phyloP scores from a whole-genome alignment of 805 yeast species.

The Kodamaea leandrae region DNA sequence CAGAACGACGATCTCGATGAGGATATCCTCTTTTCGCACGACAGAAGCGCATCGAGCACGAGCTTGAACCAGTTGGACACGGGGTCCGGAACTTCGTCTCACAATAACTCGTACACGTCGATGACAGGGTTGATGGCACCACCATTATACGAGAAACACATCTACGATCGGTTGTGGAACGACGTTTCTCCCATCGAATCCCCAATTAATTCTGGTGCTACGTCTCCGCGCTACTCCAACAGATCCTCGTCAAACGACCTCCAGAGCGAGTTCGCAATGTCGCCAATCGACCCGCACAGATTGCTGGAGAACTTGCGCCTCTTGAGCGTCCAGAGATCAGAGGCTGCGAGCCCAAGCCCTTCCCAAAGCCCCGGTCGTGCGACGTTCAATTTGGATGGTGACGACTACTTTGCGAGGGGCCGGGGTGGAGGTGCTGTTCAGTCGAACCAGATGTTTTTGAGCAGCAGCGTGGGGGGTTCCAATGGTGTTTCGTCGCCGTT shows the following conservation, averaged over 20 bases:
- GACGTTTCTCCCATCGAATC: constrained; percentile 55
- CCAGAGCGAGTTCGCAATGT: constrained; percentile 31
- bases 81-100: neutral
- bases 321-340: constrained; percentile 19
- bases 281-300: constrained; percentile 37
- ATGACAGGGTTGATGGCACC: constrained; percentile 64
- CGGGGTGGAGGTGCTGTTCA: neutral
- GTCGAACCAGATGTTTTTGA: neutral
- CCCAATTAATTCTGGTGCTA: constrained; percentile 42
- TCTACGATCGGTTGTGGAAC: constrained; percentile 76
- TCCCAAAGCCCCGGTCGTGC: constrained; percentile 24
- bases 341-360: neutral
- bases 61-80: constrained; percentile 22
- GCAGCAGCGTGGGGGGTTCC: neutral
- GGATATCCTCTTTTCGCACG: constrained; percentile 4
- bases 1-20: constrained; percentile 1
- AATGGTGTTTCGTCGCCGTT: neutral
- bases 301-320: constrained; percentile 53
- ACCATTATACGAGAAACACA: constrained; percentile 77
- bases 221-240: constrained; percentile 31
- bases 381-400: constrained; percentile 35
- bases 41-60: constrained; percentile 12
- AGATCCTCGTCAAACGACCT: constrained; percentile 13
- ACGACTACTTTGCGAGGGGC: constrained; percentile 18
- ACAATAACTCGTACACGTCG: constrained; percentile 9